phyloP scores from a whole-genome alignment of 1,284 basidiomycete species.

The Sporisorium reilianum region DNA sequence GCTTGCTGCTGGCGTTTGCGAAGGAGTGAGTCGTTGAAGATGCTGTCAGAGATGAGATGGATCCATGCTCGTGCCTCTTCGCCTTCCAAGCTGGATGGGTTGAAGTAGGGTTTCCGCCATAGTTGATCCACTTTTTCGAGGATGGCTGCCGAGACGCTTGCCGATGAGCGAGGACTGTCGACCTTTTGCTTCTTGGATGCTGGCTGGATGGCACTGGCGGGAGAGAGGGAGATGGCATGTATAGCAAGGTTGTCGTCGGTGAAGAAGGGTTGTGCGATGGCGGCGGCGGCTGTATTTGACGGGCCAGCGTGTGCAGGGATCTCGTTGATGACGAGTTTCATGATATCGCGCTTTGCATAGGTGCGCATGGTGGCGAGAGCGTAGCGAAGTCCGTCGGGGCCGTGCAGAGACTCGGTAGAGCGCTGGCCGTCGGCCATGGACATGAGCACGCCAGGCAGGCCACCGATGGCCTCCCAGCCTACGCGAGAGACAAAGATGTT shows the following conservation, averaged over 20 bases:
- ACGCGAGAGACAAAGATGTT: slow-evolving; percentile 81
- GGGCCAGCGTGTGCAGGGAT: slow-evolving; percentile 12
- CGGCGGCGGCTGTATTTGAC: slow-evolving; percentile 27
- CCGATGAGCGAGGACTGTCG: not conserved
- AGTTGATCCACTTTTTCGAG: slow-evolving; percentile 25
- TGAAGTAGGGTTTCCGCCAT: slow-evolving; percentile 44
- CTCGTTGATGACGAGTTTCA: slow-evolving; percentile 47
- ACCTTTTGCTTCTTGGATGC: slow-evolving; percentile 36
- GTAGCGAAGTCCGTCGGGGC: slow-evolving; percentile 80
- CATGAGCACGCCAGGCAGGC: slow-evolving; percentile 79
- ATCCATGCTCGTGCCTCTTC: slow-evolving; percentile 54
- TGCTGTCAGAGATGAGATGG: slow-evolving; percentile 56
- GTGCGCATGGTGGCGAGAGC: slow-evolving; percentile 76
- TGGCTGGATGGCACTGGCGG: slow-evolving; percentile 34
- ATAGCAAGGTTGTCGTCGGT: slow-evolving; percentile 77
- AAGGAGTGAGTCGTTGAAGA: slow-evolving; percentile 62
- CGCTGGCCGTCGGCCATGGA: slow-evolving; percentile 80
- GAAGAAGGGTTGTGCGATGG: slow-evolving; percentile 72
- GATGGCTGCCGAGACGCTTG: slow-evolving; percentile 9
- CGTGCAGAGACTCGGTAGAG: slow-evolving; percentile 75
- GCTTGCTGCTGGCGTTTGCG: slow-evolving; percentile 27
- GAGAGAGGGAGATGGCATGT: slow-evolving; percentile 76
- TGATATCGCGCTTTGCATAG: slow-evolving; percentile 55
- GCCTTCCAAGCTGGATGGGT: slow-evolving; percentile 49
- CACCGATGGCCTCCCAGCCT: slow-evolving; percentile 73